Evolutionary conservation across 2,329 filamentous ascomycete genomes (phyloP).

Genomic region (Colletotrichum tamarilloi): DNA sequence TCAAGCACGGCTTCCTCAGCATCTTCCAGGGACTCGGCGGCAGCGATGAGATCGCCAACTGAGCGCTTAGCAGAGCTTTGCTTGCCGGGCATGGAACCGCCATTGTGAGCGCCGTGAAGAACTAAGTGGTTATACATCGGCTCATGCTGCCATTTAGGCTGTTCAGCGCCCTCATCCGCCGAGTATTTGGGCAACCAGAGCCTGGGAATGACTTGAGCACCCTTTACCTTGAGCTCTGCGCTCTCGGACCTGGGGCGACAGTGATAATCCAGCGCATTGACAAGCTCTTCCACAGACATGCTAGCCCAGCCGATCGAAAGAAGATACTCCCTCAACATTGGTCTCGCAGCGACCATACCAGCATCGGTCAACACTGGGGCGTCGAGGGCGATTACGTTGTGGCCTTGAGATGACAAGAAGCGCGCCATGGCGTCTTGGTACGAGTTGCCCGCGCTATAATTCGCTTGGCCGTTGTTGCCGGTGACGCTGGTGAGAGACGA

Average conservation of each 20-base stretch:
- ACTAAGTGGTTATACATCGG: slow-evolving; percentile 25
- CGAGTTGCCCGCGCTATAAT: slow-evolving; percentile 56
- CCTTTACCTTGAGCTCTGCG: neutral
- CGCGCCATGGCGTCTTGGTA: slow-evolving; percentile 55
- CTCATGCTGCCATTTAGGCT: slow-evolving; percentile 25
- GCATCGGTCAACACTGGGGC: slow-evolving; percentile 50
- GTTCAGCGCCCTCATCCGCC: slow-evolving; percentile 20
- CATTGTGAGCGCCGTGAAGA: neutral
- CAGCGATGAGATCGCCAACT: neutral
- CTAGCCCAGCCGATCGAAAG: slow-evolving; percentile 18
- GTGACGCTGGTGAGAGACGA: slow-evolving; percentile 42
- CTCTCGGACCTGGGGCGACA: neutral
- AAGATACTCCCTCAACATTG: slow-evolving; percentile 14
- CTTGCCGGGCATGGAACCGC: neutral
- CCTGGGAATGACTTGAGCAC: slow-evolving; percentile 10
- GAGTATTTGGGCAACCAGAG: slow-evolving; percentile 30
- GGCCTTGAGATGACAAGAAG: slow-evolving; percentile 49
- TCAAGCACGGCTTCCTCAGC: slow-evolving; percentile 37
- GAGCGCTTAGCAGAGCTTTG: neutral
- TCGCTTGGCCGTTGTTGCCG: slow-evolving; percentile 50
- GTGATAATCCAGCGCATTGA: slow-evolving; percentile 3
- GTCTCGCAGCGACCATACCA: slow-evolving; percentile 39
- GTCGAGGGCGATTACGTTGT: slow-evolving; percentile 60
- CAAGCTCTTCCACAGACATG: slow-evolving; percentile 13
- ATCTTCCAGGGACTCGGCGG: slow-evolving; percentile 25